Conservation (phyloP, 257 asterid species). For the Misopates orontium region DNA sequence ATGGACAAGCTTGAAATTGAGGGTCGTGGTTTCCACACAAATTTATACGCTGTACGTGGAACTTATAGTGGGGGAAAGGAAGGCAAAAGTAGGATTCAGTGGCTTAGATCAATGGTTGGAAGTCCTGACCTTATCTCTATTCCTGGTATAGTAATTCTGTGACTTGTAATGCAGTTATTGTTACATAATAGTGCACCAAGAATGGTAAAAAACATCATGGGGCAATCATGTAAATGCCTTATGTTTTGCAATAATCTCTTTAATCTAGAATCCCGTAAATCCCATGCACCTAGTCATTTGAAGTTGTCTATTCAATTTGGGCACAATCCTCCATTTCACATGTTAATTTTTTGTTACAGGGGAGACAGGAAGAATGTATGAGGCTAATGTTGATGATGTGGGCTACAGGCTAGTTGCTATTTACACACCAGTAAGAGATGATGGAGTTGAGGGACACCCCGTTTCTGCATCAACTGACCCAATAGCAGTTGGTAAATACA, state of each 20-base stretch:
- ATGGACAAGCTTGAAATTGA: slow-evolving; percentile 93
- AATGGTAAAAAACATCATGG: slow-evolving; percentile 8
- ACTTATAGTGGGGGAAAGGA: slow-evolving; percentile 90
- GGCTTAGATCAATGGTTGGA: slow-evolving; percentile 99
- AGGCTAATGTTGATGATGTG: slow-evolving; percentile 98
- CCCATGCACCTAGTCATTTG: not conserved
- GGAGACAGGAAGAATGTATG: slow-evolving; percentile 98
- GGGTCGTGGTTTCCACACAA: slow-evolving; percentile 98
- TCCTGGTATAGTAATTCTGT: slow-evolving; percentile 57
- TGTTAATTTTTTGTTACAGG: slow-evolving; percentile 51
- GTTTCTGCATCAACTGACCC: slow-evolving; percentile 95
- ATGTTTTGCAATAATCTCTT: not conserved
- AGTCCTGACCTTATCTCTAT: slow-evolving; percentile 97
- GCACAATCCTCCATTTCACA: not conserved
- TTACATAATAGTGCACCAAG: not conserved
- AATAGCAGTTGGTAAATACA: slow-evolving; percentile 72
- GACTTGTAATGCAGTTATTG: slow-evolving; percentile 5
- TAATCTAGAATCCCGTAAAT: not conserved
- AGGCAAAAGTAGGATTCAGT: slow-evolving; percentile 94
- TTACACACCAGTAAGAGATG: slow-evolving; percentile 91
- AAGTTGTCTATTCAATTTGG: not conserved
- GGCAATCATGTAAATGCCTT: not conserved
- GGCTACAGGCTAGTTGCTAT: slow-evolving; percentile 91
- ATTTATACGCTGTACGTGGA: slow-evolving; percentile 86
- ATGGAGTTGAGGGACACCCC: slow-evolving; percentile 91